Evolutionary conservation across 2,329 filamentous ascomycete genomes (phyloP), one percentile per base, ranked within the genome.

Genomic region (Cladophialophora immunda): DNA sequence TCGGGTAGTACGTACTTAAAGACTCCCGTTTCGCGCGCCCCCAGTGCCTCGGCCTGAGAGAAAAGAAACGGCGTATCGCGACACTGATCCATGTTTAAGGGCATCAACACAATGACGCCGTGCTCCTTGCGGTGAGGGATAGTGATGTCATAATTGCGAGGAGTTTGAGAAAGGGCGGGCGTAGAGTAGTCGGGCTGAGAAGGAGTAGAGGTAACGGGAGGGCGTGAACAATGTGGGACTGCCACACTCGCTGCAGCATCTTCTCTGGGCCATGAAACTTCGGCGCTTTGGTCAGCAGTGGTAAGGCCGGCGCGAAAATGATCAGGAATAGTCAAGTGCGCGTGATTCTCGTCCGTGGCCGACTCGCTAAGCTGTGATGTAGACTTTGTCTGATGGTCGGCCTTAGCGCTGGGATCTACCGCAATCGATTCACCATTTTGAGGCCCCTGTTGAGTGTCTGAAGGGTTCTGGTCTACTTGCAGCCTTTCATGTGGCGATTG

Each of bases 31-130:
- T 56, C 30, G 22, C 30, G 30, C 22, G 54, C 29, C 6, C 54
- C 27, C 9, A 56, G 54, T 19, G 29, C 54, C 54, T 36, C 30
- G 8, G 54, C 54, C 54, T 36, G 54, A n/a, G 54, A 30, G 15
- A 56, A 8, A 36, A 56, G 54, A 34, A 56, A 56, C 9, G 54
- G 54, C 29, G 9, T 34, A 56, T 56, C 54, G 29, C 17, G 29
- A 36, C 54, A 56, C 29, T 56, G 54, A 4, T 36, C 54, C 29
- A n/a, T 34, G 17, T 36, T 36, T 11, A 36, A 30, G 29, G 54
- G 54, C 54, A 56, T 7, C 17, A 56, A 15, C 1, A 56, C 54
- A 15, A 56, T 9, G 8, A 56, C 29, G 29, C 52, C 41, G 41
- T 25, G 2, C 41, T 47, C 41, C 9, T 47, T 15, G 2, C 41